Percentiles rank a stretch among this genome's conserved stretches.
Evolutionary conservation across 2,329 filamentous ascomycete species (phyloP).

Genomic region (Pseudopithomyces maydicus): DNA sequence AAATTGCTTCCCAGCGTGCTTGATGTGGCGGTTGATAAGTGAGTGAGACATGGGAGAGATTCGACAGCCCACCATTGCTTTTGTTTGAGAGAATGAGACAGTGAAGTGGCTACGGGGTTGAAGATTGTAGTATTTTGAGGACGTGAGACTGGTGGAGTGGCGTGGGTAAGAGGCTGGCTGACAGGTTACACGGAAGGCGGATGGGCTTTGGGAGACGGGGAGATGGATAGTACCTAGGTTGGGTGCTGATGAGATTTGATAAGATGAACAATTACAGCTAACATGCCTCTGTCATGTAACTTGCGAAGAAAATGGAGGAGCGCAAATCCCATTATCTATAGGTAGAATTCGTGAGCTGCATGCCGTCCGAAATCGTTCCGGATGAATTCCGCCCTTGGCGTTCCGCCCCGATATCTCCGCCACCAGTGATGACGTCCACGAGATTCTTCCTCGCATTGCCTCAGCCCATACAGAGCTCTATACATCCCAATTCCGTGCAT

Average conservation of each 20-base stretch:
- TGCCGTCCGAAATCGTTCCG: background rate
- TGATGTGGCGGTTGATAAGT: background rate
- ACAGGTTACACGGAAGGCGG: background rate
- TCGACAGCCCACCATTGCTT: background rate
- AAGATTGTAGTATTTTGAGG: too few relatives aligned
- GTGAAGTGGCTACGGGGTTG: background rate
- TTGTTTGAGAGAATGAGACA: slow-evolving; percentile 1
- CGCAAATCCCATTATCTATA: too few relatives aligned
- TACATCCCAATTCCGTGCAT: slow-evolving; percentile 2
- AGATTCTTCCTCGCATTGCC: slow-evolving; percentile 11
- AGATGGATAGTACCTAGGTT: too few relatives aligned
- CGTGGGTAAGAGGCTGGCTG: background rate
- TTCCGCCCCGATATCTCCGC: slow-evolving; percentile 3
- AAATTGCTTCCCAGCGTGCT: background rate
- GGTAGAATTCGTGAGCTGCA: background rate
- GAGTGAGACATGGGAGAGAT: background rate
- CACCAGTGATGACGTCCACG: slow-evolving; percentile 20
- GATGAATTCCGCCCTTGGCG: slow-evolving; percentile 11
- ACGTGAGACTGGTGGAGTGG: background rate
- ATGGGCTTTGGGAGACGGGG: background rate
- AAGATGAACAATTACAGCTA: background rate
- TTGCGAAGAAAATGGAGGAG: too few relatives aligned
- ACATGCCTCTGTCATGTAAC: too few relatives aligned
- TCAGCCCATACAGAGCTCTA: background rate
- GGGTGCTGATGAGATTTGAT: too few relatives aligned